A percentile compares a stretch with the other conserved stretches of the same genome.
phyloP scores from a whole-genome alignment of 805 yeast genomes.

The Cyberlindnera veronae region DNA sequence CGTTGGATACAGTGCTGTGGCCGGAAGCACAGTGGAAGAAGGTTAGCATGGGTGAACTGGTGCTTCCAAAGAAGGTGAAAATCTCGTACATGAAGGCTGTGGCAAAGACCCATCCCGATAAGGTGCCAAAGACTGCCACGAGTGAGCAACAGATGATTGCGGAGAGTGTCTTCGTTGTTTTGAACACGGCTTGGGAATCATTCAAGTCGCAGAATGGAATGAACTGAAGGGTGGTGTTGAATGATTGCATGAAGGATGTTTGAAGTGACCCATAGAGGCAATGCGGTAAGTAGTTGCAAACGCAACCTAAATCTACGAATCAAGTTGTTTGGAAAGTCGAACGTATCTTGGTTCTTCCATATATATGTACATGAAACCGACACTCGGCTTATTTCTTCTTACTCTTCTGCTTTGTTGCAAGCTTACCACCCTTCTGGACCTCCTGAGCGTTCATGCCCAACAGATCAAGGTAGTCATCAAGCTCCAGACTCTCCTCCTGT shows the following conservation, averaged over 20 bases:
- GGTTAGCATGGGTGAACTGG: conserved; percentile 69
- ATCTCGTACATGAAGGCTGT: conserved; percentile 85
- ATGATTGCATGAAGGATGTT: too few relatives aligned
- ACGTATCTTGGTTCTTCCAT: too few relatives aligned
- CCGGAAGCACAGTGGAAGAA: conserved; percentile 63
- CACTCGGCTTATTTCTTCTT: conserved; percentile 33
- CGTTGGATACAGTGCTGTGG: conserved; percentile 66
- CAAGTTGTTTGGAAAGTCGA: too few relatives aligned
- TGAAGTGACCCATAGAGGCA: too few relatives aligned
- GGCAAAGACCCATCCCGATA: conserved; percentile 87
- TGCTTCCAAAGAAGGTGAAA: conserved; percentile 87
- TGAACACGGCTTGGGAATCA: conserved; percentile 88
- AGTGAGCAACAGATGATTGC: conserved; percentile 80
- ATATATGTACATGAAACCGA: not conserved
- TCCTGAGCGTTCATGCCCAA: conserved; percentile 55
- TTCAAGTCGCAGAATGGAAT: conserved; percentile 61
- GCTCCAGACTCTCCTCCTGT: conserved; percentile 19
- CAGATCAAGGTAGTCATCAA: conserved; percentile 54
- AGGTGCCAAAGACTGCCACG: conserved; percentile 54
- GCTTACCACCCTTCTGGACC: conserved; percentile 53
- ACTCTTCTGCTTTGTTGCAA: conserved; percentile 44
- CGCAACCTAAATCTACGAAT: too few relatives aligned
- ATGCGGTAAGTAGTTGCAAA: not conserved
- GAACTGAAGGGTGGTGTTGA: conserved; percentile 23
- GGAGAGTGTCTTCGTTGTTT: conserved; percentile 75